A percentile compares a stretch with the other conserved stretches of the same genome.
These are phyloP conservation scores for Zizania palustris DNA, from an alignment of 202 grass and related monocot species.

Conservation along the genomic window DNA sequence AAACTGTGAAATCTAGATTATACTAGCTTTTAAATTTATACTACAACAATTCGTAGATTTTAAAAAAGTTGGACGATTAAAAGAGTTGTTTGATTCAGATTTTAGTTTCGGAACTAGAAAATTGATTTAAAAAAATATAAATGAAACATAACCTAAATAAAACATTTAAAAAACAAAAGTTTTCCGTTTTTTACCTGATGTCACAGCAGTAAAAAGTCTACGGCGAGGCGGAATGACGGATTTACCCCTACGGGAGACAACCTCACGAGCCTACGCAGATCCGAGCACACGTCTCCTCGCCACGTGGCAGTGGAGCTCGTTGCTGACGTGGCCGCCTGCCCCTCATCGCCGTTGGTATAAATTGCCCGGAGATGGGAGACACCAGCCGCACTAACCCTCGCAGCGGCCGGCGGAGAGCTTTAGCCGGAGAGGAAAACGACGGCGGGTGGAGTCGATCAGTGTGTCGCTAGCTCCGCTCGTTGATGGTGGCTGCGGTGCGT, in stretches of 20 bases:
- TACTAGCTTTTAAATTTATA: too few species aligned
- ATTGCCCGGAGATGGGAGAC: not conserved
- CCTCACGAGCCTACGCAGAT: slow-evolving; percentile 18
- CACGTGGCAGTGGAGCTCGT: not conserved
- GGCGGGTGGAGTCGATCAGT: not conserved
- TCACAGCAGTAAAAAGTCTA: not conserved
- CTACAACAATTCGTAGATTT: too few species aligned
- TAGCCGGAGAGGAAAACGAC: not conserved
- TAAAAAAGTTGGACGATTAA: too few species aligned
- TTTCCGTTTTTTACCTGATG: not conserved
- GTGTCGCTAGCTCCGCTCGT: not conserved
- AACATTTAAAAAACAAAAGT: not conserved
- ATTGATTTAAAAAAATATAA: too few species aligned
- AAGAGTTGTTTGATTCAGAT: too few species aligned
- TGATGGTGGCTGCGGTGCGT: slow-evolving; percentile 37
- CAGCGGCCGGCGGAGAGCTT: not conserved
- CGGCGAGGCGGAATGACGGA: slow-evolving; percentile 25
- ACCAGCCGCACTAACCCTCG: not conserved
- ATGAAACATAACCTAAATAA: too few species aligned
- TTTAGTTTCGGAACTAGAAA: too few species aligned
- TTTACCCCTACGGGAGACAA: not conserved
- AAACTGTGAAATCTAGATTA: too few species aligned
- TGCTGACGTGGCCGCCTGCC: not conserved
- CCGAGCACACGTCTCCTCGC: not conserved
- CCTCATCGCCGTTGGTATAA: slow-evolving; percentile 36